Evolutionary conservation across 2,329 filamentous ascomycete species (phyloP).

Genomic region (Stylonectria norvegica): DNA sequence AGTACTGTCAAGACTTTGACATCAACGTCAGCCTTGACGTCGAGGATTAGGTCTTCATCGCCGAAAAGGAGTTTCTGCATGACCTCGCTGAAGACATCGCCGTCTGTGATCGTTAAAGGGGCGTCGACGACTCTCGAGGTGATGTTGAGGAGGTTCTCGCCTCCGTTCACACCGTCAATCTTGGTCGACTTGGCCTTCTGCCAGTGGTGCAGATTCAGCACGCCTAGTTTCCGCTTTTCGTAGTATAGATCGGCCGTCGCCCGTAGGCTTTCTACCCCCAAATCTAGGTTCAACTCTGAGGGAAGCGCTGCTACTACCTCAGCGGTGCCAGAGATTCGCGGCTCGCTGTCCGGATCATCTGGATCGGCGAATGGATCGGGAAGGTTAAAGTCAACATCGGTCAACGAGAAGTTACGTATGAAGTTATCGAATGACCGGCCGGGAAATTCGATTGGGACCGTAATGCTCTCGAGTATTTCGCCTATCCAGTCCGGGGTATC

Average conservation of each 20-base stretch:
- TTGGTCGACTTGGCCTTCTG: slow-evolving; percentile 79
- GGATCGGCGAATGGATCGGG: slow-evolving; percentile 78
- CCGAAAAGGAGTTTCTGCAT: slow-evolving; percentile 79
- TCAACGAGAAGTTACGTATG: slow-evolving; percentile 82
- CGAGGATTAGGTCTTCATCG: slow-evolving; percentile 63
- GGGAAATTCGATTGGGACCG: slow-evolving; percentile 79
- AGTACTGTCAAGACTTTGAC: slow-evolving; percentile 78
- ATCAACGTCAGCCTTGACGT: slow-evolving; percentile 76
- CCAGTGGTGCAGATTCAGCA: slow-evolving; percentile 77
- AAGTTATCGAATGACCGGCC: slow-evolving; percentile 77
- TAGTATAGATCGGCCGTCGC: slow-evolving; percentile 81
- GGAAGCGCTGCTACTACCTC: slow-evolving; percentile 76
- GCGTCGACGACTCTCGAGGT: slow-evolving; percentile 73
- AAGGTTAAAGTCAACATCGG: slow-evolving; percentile 79
- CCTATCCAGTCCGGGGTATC: slow-evolving; percentile 79
- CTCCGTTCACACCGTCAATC: slow-evolving; percentile 51
- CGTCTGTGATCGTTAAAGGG: slow-evolving; percentile 78
- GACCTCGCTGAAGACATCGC: slow-evolving; percentile 73
- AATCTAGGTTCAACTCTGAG: slow-evolving; percentile 78
- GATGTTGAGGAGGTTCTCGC: slow-evolving; percentile 65
- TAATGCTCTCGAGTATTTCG: slow-evolving; percentile 76
- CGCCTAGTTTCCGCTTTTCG: slow-evolving; percentile 71
- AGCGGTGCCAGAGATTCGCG: slow-evolving; percentile 79
- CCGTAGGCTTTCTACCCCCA: slow-evolving; percentile 73
- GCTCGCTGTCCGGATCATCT: slow-evolving; percentile 66